Evolutionary conservation across 305 asterid genomes (phyloP), one percentile per base, ranked within the genome.

Genomic region (Fraxinus greggii): DNA sequence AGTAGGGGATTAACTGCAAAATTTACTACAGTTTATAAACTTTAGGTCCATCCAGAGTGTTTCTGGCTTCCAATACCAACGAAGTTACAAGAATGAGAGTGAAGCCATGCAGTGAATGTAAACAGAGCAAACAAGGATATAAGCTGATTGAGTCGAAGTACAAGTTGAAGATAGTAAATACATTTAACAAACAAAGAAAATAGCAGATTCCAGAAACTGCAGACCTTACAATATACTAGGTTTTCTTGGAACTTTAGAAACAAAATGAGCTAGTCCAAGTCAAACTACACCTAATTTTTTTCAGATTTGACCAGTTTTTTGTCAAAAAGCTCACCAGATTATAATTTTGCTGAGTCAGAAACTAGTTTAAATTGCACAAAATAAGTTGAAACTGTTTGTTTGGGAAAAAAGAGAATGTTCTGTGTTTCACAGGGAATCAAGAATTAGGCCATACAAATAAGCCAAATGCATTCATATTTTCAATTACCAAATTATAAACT

Each of bases 401-500:
- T 24, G 13, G 32, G 4, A 61, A 23, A 3, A 3, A 24, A 23
- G 72, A 61, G 70, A 61, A 61, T 8, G 15, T 61, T 19, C 70
- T 19, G 45, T 45, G 2, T 29, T 40, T 42, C 15, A 15, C 0
- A 38, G 28, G 45, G 32, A 35, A 36, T 23, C 19, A 10, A 76
- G 26, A 40, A 51, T 31, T 24, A 35, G 21, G 76, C 48, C 42
- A 23, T 23, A 78, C 26, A 2, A 1, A 31, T 21, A 51, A 77
- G 17, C 61, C 29, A 72, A 75, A 38, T 17, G 3, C 38, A 21
- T 38, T 70, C 4, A 35, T 48, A 29, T 42, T 48, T 61, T 40
- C 84, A 76, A 76, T 31, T 70, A 42, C 73, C 76, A 67, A 42
- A 76, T 54, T 32, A 42, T 51, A 40, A 28, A 28, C 2, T 23